These are phyloP conservation scores for Platismatia glauca DNA, from an alignment of 495 filamentous ascomycete species.

Conservation along the genomic window DNA sequence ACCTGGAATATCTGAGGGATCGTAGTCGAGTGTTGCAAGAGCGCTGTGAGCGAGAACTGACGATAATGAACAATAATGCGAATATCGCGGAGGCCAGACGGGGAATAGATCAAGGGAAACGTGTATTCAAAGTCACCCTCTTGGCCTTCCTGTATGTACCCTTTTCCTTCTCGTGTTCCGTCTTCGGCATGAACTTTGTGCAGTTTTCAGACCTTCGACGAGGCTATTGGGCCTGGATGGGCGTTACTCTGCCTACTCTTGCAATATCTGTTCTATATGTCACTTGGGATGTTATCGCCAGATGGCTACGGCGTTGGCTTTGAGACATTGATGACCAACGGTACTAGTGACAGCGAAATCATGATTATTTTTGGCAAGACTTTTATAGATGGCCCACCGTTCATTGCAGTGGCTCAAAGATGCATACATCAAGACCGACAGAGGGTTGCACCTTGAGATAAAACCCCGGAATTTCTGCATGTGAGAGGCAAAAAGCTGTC, in stretches of 20 bases:
- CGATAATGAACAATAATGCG: background rate
- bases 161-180: background rate
- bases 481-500: no score
- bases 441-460: no score
- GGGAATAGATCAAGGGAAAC: constrained; percentile 4
- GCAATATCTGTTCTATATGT: background rate
- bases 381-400: no score
- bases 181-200: constrained; percentile 11
- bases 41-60: background rate
- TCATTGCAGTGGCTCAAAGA: no score
- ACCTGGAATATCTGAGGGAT: background rate
- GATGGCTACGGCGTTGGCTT: no score
- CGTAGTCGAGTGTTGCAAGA: no score
- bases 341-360: no score
- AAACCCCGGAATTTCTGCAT: no score
- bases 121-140: background rate
- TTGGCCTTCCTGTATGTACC: background rate
- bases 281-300: no score
- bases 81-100: constrained; percentile 1
- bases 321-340: no score
- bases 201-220: background rate
- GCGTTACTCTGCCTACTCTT: background rate
- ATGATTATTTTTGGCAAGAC: no score
- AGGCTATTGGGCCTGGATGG: background rate
- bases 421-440: no score